Evolutionary conservation across 306 rosid species (phyloP), one percentile per base, ranked within the genome.

Genomic region (Cajanus cajan): DNA sequence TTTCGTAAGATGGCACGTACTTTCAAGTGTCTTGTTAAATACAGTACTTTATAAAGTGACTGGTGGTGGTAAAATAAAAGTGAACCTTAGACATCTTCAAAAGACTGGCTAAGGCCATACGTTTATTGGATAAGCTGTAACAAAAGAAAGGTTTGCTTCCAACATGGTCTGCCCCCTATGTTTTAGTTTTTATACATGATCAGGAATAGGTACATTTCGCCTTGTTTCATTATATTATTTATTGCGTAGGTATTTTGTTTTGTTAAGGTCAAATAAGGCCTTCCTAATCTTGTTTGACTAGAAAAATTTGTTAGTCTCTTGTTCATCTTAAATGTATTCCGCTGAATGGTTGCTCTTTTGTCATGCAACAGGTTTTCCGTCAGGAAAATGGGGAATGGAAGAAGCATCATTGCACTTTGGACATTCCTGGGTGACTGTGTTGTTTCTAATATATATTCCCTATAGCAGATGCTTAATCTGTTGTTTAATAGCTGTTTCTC

Each of bases 301-400:
- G 48, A 15, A 65, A 39, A 15, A 24, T 15, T 40, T 34, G 0
- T 24, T 9, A 3, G 25, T 65, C 5, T 69, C 11, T 54, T 1
- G 2, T 36, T 22, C 11, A 19, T 24, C 18, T 11, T 12, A 1
- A 11, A 71, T 55, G 19, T 62, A 45, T 78, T 44, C 58, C 16
- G 13, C 40, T 24, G 21, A 57, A 22, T 43, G 80, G 47, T 45
- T 69, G 47, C 73, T 8, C 34, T 33, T 78, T 80, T 68, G 2
- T 6, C 61, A 19, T 72, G 19, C 74, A 39, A 6, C 90, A 82
- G 90, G 86, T 45, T 73, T 72, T 51, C 13, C 7, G 8, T 21
- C 33, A 18, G 48, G 80, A 63, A 68, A 62, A 68, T 39, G 70
- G 77, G 83, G 86, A 51, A 28, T 52, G 31, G 44, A 52, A 43